Base-by-base conservation (phyloP, 805 yeast genomes). In the Cyberlindnera maritima region DNA sequence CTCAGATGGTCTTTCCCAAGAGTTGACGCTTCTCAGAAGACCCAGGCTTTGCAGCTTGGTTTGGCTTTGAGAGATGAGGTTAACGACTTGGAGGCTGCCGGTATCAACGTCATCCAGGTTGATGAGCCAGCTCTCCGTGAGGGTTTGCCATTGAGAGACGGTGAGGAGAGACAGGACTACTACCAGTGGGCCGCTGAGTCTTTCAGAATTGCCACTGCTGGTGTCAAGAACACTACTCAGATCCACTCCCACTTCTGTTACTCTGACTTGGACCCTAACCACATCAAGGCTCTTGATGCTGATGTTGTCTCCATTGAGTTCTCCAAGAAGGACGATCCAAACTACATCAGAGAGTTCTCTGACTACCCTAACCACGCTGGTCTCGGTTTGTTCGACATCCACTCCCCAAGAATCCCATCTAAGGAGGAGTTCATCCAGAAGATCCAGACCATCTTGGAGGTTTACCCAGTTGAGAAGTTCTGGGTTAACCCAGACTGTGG, bases 401-500 rank as follows among this genome's bases (percentile, higher is more conserved):
- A 94, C 85, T 94, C 99, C 51, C 99, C 99, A 79, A 90, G 99
- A 83, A 88, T 94, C 66, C 99, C 99, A 67, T 91, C 99, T 51
- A 87, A 85, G 77, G 90, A 87, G 71, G 99, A 94, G 79, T 92
- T 94, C 75, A 84, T 89, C 72, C 75, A 84, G 69, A 90, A 97
- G 79, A 88, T 94, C 68, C 83, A 82, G 68, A 94, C 89, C 72
- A 91, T 94, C 78, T 79, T 94, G 75, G 89, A 90, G 80, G 94
- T 88, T 53, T 92, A 92, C 81, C 97, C 97, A 71, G 95, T 94
- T 69, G 88, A 88, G 74, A 92, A 91, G 76, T 88, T 94, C 83
- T 94, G 99, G 99, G 96, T 94, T 70, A 94, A 94, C 95, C 99
- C 99, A 68, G 99, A 94, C 80, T 94, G 99, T 84, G 99, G 99